Conservation (phyloP, 2,329 filamentous ascomycete genomes). For the Fusarium sp. region DNA sequence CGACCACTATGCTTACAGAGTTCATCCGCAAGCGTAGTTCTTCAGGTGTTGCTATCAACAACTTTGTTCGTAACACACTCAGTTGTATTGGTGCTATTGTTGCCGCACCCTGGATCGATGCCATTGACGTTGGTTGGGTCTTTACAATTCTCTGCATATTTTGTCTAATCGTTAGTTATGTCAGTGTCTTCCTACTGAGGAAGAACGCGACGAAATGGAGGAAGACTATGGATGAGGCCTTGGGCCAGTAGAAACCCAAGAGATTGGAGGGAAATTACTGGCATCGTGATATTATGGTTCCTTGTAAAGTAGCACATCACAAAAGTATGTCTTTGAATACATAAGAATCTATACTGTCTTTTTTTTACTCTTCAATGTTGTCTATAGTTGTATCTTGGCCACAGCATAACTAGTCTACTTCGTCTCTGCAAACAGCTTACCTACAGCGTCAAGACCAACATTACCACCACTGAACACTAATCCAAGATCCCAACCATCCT, state of each 20-base stretch:
- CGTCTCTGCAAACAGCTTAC: conserved; percentile 61
- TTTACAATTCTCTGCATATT: conserved; percentile 73
- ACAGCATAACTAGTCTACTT: conserved; percentile 7
- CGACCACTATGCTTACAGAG: conserved; percentile 88
- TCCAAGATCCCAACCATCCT: conserved; percentile 80
- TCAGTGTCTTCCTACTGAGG: conserved; percentile 73
- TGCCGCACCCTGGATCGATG: conserved; percentile 78
- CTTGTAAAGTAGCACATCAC: background rate
- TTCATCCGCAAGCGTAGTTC: conserved; percentile 82
- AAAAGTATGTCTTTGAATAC: background rate
- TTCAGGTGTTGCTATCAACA: conserved; percentile 84
- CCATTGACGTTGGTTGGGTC: conserved; percentile 82
- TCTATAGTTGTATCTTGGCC: too few relatives aligned
- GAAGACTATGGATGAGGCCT: conserved; percentile 69
- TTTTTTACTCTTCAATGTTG: background rate
- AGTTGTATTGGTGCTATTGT: conserved; percentile 80
- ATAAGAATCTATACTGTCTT: background rate
- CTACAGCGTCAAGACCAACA: conserved; percentile 68
- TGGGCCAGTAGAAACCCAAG: conserved; percentile 48
- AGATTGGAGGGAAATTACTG: background rate
- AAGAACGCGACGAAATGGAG: conserved; percentile 76
- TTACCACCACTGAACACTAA: conserved; percentile 75
- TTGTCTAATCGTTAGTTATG: conserved; percentile 69
- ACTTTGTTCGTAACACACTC: conserved; percentile 85
- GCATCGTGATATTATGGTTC: background rate